Evolutionary conservation across 1,284 basidiomycete genomes (phyloP).

Genomic region (Cryptococcus amylolentus): DNA sequence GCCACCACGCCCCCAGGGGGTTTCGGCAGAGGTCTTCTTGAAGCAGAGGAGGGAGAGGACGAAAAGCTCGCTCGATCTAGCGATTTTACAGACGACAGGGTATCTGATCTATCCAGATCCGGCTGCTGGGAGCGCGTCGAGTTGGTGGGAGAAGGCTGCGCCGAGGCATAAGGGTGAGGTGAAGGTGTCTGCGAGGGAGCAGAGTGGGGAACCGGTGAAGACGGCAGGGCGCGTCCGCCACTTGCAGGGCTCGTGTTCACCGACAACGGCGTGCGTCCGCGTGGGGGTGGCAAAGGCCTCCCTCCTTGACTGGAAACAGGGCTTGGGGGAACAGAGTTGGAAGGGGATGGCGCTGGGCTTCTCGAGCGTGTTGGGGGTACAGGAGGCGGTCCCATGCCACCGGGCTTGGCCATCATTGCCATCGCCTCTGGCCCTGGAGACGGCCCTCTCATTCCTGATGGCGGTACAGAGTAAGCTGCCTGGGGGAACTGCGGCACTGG

Average conservation of each 20-base stretch:
- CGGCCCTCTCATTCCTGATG: background rate
- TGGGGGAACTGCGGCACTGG: background rate
- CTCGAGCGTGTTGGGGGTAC: constrained; percentile 9
- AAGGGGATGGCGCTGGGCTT: constrained; percentile 2
- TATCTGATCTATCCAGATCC: constrained; percentile 41
- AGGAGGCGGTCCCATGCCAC: constrained; percentile 9
- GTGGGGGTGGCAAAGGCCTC: constrained; percentile 1
- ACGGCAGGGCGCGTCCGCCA: no score
- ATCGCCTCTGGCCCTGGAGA: constrained; percentile 2
- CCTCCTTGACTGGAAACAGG: background rate
- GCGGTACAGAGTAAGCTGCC: background rate
- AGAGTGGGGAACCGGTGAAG: background rate
- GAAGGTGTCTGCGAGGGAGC: background rate
- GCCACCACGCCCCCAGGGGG: constrained; percentile 37
- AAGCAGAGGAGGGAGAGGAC: constrained; percentile 7
- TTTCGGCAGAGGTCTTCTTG: constrained; percentile 35
- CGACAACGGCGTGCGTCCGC: background rate
- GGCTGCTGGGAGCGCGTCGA: constrained; percentile 1
- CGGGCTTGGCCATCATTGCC: constrained; percentile 17
- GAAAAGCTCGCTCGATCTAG: constrained; percentile 36
- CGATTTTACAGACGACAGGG: constrained; percentile 43
- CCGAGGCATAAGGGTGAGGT: constrained; percentile 7
- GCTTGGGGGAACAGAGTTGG: background rate
- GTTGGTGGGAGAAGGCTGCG: constrained; percentile 3
- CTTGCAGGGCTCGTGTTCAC: background rate